These are phyloP conservation scores for Lodderomyces theae DNA, from an alignment of 1,139 yeast species.

Conservation along the genomic window DNA sequence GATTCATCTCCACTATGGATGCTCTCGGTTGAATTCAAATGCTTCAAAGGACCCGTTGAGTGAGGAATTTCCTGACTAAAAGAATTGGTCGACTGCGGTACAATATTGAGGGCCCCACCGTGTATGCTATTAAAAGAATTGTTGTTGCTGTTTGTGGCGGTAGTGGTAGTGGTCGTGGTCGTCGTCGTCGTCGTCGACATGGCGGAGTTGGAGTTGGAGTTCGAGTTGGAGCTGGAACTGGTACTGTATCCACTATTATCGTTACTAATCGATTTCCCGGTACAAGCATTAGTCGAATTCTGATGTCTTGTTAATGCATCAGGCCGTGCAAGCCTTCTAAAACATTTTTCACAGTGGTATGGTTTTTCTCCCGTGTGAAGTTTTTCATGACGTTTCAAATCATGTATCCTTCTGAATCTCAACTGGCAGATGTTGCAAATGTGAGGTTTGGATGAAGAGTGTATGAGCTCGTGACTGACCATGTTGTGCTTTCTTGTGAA, in stretches of 20 bases:
- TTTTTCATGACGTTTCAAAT: slow-evolving; percentile 71
- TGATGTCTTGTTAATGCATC: slow-evolving; percentile 72
- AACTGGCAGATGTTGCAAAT: slow-evolving; percentile 61
- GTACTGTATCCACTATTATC: no score
- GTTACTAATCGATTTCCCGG: slow-evolving; percentile 17
- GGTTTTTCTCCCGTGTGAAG: slow-evolving; percentile 79
- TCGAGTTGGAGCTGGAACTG: no score
- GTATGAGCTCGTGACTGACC: slow-evolving; percentile 70
- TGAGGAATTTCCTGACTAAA: background rate
- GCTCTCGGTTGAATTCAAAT: background rate
- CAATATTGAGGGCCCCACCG: background rate
- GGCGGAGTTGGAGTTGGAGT: no score
- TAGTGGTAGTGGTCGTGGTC: no score
- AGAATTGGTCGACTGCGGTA: background rate
- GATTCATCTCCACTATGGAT: background rate
- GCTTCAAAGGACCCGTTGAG: background rate
- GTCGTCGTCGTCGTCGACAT: no score
- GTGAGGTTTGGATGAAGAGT: slow-evolving; percentile 66
- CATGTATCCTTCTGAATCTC: slow-evolving; percentile 70
- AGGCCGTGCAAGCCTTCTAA: slow-evolving; percentile 67
- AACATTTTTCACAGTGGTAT: slow-evolving; percentile 58
- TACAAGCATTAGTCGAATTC: slow-evolving; percentile 45
- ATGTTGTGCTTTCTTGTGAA: slow-evolving; percentile 72
- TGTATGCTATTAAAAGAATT: background rate
- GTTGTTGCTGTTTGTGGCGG: background rate